Evolutionary conservation across 148 eudicot species (phyloP).

Genomic region (Nepenthes gracilis): DNA sequence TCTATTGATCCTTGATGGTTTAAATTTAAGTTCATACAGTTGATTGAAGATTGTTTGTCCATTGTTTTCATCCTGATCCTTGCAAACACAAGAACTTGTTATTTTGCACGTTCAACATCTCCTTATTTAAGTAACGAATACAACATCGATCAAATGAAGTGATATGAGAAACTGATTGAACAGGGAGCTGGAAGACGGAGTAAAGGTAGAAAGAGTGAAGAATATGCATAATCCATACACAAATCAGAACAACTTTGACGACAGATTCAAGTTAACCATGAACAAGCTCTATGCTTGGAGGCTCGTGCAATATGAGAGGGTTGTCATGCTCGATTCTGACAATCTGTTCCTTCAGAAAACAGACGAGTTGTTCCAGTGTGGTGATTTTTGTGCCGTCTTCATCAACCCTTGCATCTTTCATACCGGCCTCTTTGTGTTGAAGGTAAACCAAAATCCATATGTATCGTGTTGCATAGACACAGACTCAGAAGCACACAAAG

Average conservation of each 20-base stretch:
- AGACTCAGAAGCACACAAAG: background rate
- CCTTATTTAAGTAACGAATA: no score
- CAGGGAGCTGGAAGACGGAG: constrained; percentile 88
- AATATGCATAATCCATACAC: constrained; percentile 66
- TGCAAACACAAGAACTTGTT: no score
- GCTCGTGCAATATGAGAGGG: constrained; percentile 73
- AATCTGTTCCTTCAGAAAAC: constrained; percentile 77
- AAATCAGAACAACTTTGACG: constrained; percentile 10
- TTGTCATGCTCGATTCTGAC: constrained; percentile 91
- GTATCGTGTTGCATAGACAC: background rate
- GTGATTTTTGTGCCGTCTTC: constrained; percentile 89
- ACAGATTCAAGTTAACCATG: constrained; percentile 75
- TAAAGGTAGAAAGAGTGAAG: constrained; percentile 78
- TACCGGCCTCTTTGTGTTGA: constrained; percentile 87
- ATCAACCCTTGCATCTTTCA: constrained; percentile 99
- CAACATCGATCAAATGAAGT: background rate
- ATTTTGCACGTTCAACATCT: no score
- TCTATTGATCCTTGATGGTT: no score
- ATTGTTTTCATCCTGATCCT: no score
- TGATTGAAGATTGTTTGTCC: no score
- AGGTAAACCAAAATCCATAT: background rate
- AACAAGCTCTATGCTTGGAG: constrained; percentile 94
- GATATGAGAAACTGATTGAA: background rate
- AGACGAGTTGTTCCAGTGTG: constrained; percentile 92
- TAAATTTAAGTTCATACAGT: no score